Base-by-base conservation (phyloP, 2,329 filamentous ascomycete species). In the Clonostachys byssicola region DNA sequence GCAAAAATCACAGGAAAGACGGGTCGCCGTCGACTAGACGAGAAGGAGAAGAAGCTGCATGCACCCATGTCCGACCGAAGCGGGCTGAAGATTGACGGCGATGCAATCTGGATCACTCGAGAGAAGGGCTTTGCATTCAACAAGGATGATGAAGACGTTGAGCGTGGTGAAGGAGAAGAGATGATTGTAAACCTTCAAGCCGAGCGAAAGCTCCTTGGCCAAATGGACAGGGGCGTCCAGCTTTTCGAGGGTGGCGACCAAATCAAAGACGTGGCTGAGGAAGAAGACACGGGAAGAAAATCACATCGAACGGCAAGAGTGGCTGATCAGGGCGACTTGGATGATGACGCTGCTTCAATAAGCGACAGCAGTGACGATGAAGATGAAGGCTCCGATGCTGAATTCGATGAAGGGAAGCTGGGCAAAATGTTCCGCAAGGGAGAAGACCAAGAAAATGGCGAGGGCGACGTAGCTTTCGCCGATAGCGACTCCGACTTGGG, bases 51-150 rank as follows among this genome's bases (percentile, higher is more conserved):
- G 71, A 83, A 95, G 57, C 73, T 99, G 6, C 95, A 96, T 66
- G 95, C 94, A 4, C 95, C 94, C 34, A 97, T 99, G 92, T 96
- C 92, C 23, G 94, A 99, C 67, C 91, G 96, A 34, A 95, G 92
- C 54, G 94, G 94, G 58, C 81, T 99, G 12, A 85, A 97, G 62
- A 92, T 99, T 45, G 94, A 99, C 56, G 95, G 95, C 51, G 94
- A 99, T 67, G 92, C 92, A 8, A 92, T 99, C 36, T 99, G 95
- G 72, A 96, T 86, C 50, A 85, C 82, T 10, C 72, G 80, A 48
- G 81, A 86, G 45, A 85, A 84, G 56, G 83, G 82, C 0, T 86
- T 86, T 56, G 95, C 81, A 5, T 96, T 99, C 54, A 76, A 85
- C 63, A 78, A 76, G 53, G 79, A 82, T 33, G 77, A 67, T 3